Percentiles rank a stretch among this genome's conserved stretches.
Conservation (phyloP, 2,329 filamentous ascomycete species). For the Penicillium griseofulvum region DNA sequence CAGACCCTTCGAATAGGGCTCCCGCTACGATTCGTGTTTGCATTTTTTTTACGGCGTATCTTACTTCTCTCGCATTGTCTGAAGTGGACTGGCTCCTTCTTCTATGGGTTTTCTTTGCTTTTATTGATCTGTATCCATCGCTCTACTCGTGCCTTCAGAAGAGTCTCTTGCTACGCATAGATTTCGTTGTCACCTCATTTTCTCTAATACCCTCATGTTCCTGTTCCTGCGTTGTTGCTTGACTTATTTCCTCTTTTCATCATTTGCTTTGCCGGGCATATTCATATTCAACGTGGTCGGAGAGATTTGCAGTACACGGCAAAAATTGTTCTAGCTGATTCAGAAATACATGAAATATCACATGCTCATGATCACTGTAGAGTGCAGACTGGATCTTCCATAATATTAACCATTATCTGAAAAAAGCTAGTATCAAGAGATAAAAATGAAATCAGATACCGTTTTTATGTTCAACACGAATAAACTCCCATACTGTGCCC, state of each 20-base stretch:
- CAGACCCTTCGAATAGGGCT: not conserved
- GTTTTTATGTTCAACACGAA: not conserved
- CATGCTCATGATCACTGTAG: not conserved
- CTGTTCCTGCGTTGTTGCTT: not conserved
- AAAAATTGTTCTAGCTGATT: not conserved
- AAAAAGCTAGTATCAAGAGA: not conserved
- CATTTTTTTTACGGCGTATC: slow-evolving; percentile 13
- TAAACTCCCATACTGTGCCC: not conserved
- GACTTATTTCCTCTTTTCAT: not conserved
- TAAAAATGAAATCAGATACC: not conserved
- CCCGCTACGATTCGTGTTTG: slow-evolving; percentile 9
- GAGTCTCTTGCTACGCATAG: slow-evolving; percentile 1
- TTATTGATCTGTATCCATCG: not conserved
- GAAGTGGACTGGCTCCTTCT: slow-evolving; percentile 19
- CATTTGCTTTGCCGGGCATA: not conserved
- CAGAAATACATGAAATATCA: not conserved
- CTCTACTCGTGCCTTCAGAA: not conserved
- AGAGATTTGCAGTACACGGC: not conserved
- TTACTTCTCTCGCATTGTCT: slow-evolving; percentile 5
- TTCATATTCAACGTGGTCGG: not conserved
- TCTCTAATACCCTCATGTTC: slow-evolving; percentile 6
- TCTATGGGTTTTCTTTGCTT: slow-evolving; percentile 4
- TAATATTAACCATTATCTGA: not conserved
- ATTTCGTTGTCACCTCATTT: slow-evolving; percentile 1
- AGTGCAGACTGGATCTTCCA: not conserved